Percentiles rank a stretch among this genome's conserved stretches.
Conservation (phyloP, 2,329 filamentous ascomycete species). For the Arthrobotrys conoides region DNA sequence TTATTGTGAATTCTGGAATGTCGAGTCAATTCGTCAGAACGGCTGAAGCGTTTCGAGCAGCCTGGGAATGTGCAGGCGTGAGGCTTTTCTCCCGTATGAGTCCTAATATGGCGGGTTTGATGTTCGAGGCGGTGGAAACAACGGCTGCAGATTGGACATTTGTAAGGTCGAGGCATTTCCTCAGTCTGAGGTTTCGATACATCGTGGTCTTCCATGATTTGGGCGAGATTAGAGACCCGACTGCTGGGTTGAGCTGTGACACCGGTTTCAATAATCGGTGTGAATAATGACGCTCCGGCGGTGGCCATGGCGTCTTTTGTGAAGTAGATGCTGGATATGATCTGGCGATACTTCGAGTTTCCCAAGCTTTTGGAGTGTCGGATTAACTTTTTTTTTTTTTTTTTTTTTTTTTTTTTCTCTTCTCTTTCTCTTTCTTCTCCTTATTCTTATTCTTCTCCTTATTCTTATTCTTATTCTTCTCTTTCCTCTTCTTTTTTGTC, state of each 20-base stretch:
- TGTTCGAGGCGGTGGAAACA: slow-evolving; percentile 98
- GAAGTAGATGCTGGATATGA: background rate
- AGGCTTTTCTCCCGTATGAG: slow-evolving; percentile 97
- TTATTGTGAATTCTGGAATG: slow-evolving; percentile 99
- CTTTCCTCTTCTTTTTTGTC: no score
- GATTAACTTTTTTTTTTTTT: no score
- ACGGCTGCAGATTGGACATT: slow-evolving; percentile 98
- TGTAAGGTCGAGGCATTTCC: slow-evolving; percentile 96
- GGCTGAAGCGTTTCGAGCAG: slow-evolving; percentile 96
- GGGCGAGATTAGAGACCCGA: slow-evolving; percentile 56
- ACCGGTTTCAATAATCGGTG: slow-evolving; percentile 58
- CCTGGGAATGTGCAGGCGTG: slow-evolving; percentile 95
- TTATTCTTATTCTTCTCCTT: slow-evolving; percentile 11
- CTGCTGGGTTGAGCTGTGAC: slow-evolving; percentile 51
- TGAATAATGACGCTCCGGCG: slow-evolving; percentile 57
- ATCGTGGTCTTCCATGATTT: slow-evolving; percentile 61
- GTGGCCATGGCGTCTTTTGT: slow-evolving; percentile 50
- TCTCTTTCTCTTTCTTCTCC: no score
- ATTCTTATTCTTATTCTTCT: slow-evolving; percentile 10
- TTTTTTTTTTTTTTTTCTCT: no score
- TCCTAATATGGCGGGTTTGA: slow-evolving; percentile 91
- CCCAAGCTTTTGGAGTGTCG: background rate
- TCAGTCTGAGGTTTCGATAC: slow-evolving; percentile 56
- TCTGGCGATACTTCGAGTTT: background rate
- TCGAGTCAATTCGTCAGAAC: slow-evolving; percentile 94